Evolutionary conservation across 2,329 filamentous ascomycete species (phyloP).

Genomic region (Leptographium flavum): DNA sequence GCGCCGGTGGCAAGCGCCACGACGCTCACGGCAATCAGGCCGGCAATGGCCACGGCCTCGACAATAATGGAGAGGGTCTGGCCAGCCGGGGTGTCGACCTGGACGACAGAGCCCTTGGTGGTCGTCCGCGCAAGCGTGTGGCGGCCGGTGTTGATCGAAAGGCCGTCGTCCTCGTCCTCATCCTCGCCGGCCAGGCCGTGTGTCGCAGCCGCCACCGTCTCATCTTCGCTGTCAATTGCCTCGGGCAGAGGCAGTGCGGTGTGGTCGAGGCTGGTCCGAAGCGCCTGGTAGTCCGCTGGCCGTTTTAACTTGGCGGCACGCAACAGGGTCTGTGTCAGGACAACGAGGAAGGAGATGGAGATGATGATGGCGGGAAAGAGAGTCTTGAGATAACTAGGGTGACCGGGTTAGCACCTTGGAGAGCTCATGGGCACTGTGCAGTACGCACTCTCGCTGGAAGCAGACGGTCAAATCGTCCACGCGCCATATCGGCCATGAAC

Average conservation of each 20-base stretch:
- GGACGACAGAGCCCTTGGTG: constrained; percentile 50
- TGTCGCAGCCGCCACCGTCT: constrained; percentile 33
- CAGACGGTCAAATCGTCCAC: constrained; percentile 50
- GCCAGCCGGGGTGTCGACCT: constrained; percentile 61
- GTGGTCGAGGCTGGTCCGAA: constrained; percentile 17
- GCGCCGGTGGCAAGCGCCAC: constrained; percentile 45
- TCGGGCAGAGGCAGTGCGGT: constrained; percentile 34
- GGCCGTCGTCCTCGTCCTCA: constrained; percentile 41
- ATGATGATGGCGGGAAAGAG: constrained; percentile 64
- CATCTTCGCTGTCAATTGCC: constrained; percentile 30
- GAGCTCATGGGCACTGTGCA: neutral
- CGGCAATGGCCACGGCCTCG: constrained; percentile 63
- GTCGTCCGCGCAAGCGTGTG: constrained; percentile 44
- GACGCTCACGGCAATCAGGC: constrained; percentile 55
- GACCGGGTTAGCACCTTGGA: neutral
- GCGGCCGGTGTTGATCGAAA: constrained; percentile 43
- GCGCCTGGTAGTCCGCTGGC: constrained; percentile 5
- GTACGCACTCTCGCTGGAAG: constrained; percentile 52
- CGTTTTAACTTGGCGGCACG: constrained; percentile 38
- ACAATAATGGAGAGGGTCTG: constrained; percentile 56
- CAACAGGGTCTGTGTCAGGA: constrained; percentile 43
- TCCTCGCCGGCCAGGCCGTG: constrained; percentile 37
- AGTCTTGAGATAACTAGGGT: constrained; percentile 58
- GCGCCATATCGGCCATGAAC: constrained; percentile 44
- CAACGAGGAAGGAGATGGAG: constrained; percentile 52